Base-by-base conservation (phyloP, 2,329 filamentous ascomycete species). In the Ilyonectria sp. region DNA sequence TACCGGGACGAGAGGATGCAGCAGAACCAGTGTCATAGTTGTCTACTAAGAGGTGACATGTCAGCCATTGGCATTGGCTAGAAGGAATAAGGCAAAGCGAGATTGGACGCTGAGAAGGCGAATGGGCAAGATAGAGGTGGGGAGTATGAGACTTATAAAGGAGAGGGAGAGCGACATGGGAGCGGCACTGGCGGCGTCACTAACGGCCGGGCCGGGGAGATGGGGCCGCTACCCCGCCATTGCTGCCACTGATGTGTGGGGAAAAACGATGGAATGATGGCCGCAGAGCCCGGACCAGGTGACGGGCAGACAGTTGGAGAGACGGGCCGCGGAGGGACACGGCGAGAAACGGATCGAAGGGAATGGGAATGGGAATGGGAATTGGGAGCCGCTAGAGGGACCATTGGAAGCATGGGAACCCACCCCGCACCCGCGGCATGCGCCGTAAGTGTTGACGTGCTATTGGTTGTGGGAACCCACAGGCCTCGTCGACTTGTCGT, bases 201-300 rank as follows among this genome's bases (percentile, higher is more conserved):
- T 69, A 52, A 69, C 67, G 65, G 69, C 73, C 63, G 60, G 68
- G 53, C 65, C 67, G 58, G 71, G 57, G 67, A 71, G 66, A 69
- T 71, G 74, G 71, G 69, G 57, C 63, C 64, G 68, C 64, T 73
- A 75, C 74, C 71, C 72, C 72, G 71, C 71, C 69, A 72, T 69
- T 71, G 71, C 44, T 58, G 43, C 70, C 69, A 72, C 68, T 71
- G 71, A 44, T 58, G 43, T 71, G 71, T 70, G 73, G 73, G 71
- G 73, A 44, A 70, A 70, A 59, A 62, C 15, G 50, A 53, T 53
- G 17, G 40, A 59, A 62, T 21, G 50, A 53, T 53, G 17, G 40
- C 47, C 44, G 56, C 40, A 19, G 59, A 63, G 60, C 59, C 60
- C 57, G 54, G 63, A 63, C 53, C 53, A 59, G 66, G 66, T 65